phyloP scores from a whole-genome alignment of 2,329 filamentous ascomycete species.

The Microdochium trichocladiopsis region DNA sequence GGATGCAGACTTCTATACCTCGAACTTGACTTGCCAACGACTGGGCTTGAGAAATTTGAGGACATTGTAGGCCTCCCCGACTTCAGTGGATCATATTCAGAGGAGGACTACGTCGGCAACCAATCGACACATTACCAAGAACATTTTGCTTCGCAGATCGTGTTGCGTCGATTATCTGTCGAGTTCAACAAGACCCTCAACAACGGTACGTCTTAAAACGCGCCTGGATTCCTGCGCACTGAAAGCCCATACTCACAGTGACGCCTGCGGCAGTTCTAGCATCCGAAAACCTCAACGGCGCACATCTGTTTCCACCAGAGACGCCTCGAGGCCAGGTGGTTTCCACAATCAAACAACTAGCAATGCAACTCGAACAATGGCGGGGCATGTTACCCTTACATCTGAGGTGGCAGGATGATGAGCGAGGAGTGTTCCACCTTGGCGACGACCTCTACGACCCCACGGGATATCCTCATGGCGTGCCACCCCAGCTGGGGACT shows the following conservation, averaged over 20 bases:
- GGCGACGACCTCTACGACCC: conserved; percentile 11
- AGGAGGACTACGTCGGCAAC: conserved; percentile 38
- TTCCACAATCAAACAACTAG: conserved; percentile 40
- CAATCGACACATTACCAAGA: conserved; percentile 47
- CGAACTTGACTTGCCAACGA: conserved; percentile 50
- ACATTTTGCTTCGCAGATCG: conserved; percentile 54
- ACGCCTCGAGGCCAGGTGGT: conserved; percentile 12
- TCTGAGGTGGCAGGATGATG: conserved; percentile 51
- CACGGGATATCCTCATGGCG: background rate
- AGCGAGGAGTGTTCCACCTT: conserved; percentile 31
- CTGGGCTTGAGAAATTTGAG: conserved; percentile 45
- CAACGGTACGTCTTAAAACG: conserved; percentile 33
- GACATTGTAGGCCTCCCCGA: conserved; percentile 46
- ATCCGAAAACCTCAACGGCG: background rate
- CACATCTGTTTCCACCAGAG: conserved; percentile 2
- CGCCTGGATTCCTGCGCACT: background rate
- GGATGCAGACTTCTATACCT: conserved; percentile 42
- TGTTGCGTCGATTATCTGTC: conserved; percentile 43
- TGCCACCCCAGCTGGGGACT: conserved; percentile 13
- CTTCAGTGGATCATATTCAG: conserved; percentile 39
- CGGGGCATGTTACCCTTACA: conserved; percentile 44
- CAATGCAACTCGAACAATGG: conserved; percentile 50
- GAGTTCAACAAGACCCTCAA: conserved; percentile 44
- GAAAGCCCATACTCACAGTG: background rate
- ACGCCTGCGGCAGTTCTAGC: background rate